A percentile compares a stretch with the other conserved stretches of the same genome.
phyloP scores from a whole-genome alignment of 1,284 basidiomycete genomes.

The Malassezia brasiliensis region DNA sequence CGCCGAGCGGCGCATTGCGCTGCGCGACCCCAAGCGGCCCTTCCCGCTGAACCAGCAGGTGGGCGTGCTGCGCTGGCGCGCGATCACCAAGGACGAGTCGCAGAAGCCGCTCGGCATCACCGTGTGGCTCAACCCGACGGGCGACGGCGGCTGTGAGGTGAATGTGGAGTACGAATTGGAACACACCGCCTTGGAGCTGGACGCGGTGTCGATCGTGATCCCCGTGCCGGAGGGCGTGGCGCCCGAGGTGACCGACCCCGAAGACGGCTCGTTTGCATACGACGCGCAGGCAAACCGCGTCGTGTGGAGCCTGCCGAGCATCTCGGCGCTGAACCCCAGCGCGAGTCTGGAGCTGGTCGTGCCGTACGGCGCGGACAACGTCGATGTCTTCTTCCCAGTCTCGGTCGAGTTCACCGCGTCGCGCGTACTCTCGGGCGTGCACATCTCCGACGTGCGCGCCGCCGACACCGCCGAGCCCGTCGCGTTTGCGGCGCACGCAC shows the following conservation, averaged over 20 bases:
- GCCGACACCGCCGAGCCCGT: background rate
- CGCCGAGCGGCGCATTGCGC: constrained; percentile 60
- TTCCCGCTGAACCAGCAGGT: constrained; percentile 81
- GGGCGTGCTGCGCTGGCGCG: constrained; percentile 75
- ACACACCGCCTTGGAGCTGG: constrained; percentile 56
- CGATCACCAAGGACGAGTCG: constrained; percentile 80
- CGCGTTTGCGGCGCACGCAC: constrained; percentile 4
- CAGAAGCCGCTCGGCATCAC: constrained; percentile 84
- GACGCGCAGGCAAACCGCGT: constrained; percentile 68
- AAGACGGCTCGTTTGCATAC: constrained; percentile 69
- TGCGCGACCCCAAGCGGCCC: constrained; percentile 70
- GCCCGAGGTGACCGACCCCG: constrained; percentile 60
- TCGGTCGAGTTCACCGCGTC: constrained; percentile 68
- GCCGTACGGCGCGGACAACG: constrained; percentile 62
- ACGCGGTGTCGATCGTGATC: constrained; percentile 79
- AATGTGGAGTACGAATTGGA: constrained; percentile 96
- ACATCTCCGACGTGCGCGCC: constrained; percentile 48
- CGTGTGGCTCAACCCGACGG: constrained; percentile 87
- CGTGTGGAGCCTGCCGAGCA: constrained; percentile 66
- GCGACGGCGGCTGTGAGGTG: constrained; percentile 67
- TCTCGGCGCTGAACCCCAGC: constrained; percentile 53
- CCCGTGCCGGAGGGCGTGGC: constrained; percentile 76
- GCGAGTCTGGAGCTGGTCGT: constrained; percentile 70
- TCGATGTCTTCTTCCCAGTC: constrained; percentile 84
- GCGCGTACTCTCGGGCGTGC: constrained; percentile 66